These are phyloP conservation scores for Pythium vanterpoolii DNA, from an alignment of 352 stramenopile species.

Conservation along the genomic window DNA sequence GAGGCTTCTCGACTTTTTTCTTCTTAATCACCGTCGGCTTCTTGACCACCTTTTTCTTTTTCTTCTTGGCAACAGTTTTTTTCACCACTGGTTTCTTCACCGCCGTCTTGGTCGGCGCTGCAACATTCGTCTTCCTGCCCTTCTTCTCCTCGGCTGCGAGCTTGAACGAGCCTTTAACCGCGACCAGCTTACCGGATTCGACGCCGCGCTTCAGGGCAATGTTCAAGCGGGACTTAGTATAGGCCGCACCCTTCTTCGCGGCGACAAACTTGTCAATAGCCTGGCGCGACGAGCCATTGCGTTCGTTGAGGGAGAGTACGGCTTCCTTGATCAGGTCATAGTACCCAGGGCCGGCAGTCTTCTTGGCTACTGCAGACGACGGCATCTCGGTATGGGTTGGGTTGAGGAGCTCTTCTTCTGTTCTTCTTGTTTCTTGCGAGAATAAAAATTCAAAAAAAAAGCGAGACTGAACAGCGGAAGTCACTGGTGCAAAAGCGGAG, in stretches of 20 bases:
- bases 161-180: slow-evolving; percentile 95
- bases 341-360: slow-evolving; percentile 72
- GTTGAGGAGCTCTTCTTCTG: no score
- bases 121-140: slow-evolving; percentile 33
- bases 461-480: no score
- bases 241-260: slow-evolving; percentile 76
- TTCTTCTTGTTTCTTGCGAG: no score
- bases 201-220: slow-evolving; percentile 91
- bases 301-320: slow-evolving; percentile 90
- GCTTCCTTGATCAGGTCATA: slow-evolving; percentile 93
- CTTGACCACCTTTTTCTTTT: background rate
- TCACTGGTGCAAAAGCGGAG: no score
- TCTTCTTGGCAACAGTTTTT: no score
- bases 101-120: slow-evolving; percentile 23
- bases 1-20: slow-evolving; percentile 29
- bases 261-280: slow-evolving; percentile 94
- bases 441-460: no score
- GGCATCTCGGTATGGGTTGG: slow-evolving; percentile 15
- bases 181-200: slow-evolving; percentile 84
- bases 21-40: no score
- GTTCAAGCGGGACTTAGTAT: slow-evolving; percentile 81
- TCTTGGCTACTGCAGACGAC: slow-evolving; percentile 59
- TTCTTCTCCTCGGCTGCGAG: slow-evolving; percentile 91
- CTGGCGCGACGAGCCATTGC: slow-evolving; percentile 86
- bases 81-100: no score